These are phyloP conservation scores for Talaromyces ruber DNA, from an alignment of 495 filamentous ascomycete species.

Conservation along the genomic window DNA sequence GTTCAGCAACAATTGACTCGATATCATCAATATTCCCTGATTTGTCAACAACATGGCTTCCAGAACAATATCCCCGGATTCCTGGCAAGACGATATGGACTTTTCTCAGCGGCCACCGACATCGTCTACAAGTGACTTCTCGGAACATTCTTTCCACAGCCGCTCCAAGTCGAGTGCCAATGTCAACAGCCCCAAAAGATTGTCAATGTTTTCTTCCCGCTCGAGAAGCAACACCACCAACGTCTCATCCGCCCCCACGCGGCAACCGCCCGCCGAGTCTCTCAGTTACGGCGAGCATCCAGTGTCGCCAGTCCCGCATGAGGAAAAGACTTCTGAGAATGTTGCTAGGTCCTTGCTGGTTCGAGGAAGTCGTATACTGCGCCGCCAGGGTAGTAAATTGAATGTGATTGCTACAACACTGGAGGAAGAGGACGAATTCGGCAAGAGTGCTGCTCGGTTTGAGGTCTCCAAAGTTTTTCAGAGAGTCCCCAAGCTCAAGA, in stretches of 20 bases:
- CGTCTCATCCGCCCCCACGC: constrained; percentile 26
- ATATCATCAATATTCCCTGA: neutral
- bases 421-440: constrained; percentile 36
- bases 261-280: constrained; percentile 27
- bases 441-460: constrained; percentile 22
- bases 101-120: constrained; percentile 25
- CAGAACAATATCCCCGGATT: constrained; percentile 2
- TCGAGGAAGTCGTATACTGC: constrained; percentile 44
- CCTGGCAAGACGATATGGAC: constrained; percentile 10
- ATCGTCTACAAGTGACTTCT: constrained; percentile 27
- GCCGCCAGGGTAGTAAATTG: constrained; percentile 43
- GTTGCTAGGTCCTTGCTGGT: constrained; percentile 34
- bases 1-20: neutral
- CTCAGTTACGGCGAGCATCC: constrained; percentile 29
- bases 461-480: constrained; percentile 27
- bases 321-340: constrained; percentile 24
- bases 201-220: constrained; percentile 35
- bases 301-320: constrained; percentile 16
- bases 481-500: constrained; percentile 21
- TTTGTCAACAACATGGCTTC: neutral
- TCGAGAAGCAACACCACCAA: constrained; percentile 39
- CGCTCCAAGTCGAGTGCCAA: constrained; percentile 36
- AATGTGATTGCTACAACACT: constrained; percentile 36
- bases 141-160: constrained; percentile 28
- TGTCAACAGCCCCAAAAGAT: constrained; percentile 26